A percentile compares a stretch with the other conserved stretches of the same genome.
Conservation (phyloP, 2,329 filamentous ascomycete species). For the Ustulina deusta region DNA sequence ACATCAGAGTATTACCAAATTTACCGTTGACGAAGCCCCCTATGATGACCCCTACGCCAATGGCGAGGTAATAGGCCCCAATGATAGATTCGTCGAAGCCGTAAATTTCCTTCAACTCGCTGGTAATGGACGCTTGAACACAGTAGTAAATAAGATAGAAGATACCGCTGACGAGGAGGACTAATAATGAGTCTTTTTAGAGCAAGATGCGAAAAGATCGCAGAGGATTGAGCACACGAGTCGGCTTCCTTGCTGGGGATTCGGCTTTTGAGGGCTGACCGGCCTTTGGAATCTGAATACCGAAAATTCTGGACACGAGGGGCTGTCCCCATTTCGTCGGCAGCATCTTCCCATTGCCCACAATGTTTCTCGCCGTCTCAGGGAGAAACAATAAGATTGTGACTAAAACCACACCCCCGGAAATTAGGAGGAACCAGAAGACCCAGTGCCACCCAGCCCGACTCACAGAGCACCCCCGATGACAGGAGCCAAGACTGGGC, state of each 20-base stretch:
- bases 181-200: background rate
- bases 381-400: conserved; percentile 42
- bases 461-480: conserved; percentile 36
- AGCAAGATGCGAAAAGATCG: background rate
- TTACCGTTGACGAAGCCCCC: background rate
- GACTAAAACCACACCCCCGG: conserved; percentile 17
- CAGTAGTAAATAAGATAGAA: conserved; percentile 9
- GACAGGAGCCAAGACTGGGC: conserved; percentile 30
- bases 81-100: background rate
- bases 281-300: background rate
- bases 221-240: background rate
- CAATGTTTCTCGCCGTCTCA: conserved; percentile 52
- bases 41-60: background rate
- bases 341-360: conserved; percentile 41
- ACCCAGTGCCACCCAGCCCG: conserved; percentile 38
- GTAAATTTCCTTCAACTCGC: conserved; percentile 1
- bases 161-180: background rate
- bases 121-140: background rate
- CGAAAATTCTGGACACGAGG: background rate
- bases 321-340: background rate
- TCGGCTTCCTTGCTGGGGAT: background rate
- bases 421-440: conserved; percentile 41
- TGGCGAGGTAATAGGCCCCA: background rate
- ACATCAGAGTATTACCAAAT: background rate
- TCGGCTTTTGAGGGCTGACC: background rate